phyloP scores from a whole-genome alignment of 768 basidiomycete genomes.

The Neoboletus subvelutipes region DNA sequence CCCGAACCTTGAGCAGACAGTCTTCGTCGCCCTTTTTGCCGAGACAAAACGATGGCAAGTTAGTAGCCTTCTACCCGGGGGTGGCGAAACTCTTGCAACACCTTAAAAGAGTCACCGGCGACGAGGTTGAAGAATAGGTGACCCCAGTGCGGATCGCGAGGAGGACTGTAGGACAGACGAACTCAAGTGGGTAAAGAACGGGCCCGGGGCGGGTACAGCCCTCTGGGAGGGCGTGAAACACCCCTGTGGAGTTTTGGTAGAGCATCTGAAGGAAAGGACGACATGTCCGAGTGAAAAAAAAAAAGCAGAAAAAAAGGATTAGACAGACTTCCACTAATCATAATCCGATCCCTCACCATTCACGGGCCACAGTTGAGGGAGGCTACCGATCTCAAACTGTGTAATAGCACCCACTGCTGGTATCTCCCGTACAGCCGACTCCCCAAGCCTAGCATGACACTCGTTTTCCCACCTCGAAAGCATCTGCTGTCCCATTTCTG shows the following conservation, averaged over 20 bases:
- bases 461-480: background rate
- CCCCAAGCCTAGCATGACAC: too few species aligned
- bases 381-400: background rate
- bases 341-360: background rate
- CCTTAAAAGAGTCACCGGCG: background rate
- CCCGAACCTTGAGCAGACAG: background rate
- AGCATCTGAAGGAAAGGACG: background rate
- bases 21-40: background rate
- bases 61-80: background rate
- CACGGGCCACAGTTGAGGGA: background rate
- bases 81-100: background rate
- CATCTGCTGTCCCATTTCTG: slow-evolving; percentile 34
- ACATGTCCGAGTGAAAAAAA: background rate
- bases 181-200: background rate
- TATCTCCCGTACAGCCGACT: background rate
- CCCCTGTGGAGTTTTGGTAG: background rate
- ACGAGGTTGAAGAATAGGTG: background rate
- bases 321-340: background rate
- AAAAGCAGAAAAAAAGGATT: background rate
- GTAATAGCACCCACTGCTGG: background rate
- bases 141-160: background rate
- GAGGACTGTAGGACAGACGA: background rate
- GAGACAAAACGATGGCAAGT: background rate
- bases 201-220: background rate
- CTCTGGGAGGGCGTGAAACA: background rate